phyloP scores from a whole-genome alignment of 176 grass and related monocot species.

The Paspalum notatum region DNA sequence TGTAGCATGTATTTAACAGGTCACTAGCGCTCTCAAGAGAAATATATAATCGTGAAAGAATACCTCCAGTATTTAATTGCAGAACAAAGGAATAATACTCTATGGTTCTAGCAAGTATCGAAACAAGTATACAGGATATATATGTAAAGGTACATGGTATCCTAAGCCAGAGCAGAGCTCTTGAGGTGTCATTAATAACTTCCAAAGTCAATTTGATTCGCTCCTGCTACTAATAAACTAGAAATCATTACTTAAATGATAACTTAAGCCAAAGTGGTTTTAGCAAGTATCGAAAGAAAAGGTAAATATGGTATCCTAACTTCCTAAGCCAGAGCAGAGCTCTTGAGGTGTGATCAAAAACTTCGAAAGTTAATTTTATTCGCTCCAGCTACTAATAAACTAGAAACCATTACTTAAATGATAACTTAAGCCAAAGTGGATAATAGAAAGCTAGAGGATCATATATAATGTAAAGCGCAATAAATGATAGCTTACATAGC shows the following conservation, averaged over 20 bases:
- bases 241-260: too few relatives aligned
- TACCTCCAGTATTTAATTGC: neutral
- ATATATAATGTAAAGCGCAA: neutral
- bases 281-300: neutral
- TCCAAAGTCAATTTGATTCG: too few relatives aligned
- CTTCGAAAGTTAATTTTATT: too few relatives aligned
- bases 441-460: slow-evolving; percentile 22
- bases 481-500: slow-evolving; percentile 72
- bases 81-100: neutral
- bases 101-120: neutral
- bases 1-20: neutral
- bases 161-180: neutral
- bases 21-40: neutral
- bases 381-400: too few relatives aligned
- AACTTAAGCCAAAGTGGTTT: neutral
- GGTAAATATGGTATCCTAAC: neutral
- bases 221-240: too few relatives aligned
- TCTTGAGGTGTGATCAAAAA: neutral
- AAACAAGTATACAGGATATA: neutral
- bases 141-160: neutral
- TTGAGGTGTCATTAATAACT: neutral
- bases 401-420: too few relatives aligned
- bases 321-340: too few relatives aligned
- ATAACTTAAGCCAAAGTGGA: neutral
- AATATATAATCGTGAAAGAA: neutral